A percentile compares a stretch with the other conserved stretches of the same genome.
Conservation (phyloP, 2,329 filamentous ascomycete species). For the Beauveria australis region DNA sequence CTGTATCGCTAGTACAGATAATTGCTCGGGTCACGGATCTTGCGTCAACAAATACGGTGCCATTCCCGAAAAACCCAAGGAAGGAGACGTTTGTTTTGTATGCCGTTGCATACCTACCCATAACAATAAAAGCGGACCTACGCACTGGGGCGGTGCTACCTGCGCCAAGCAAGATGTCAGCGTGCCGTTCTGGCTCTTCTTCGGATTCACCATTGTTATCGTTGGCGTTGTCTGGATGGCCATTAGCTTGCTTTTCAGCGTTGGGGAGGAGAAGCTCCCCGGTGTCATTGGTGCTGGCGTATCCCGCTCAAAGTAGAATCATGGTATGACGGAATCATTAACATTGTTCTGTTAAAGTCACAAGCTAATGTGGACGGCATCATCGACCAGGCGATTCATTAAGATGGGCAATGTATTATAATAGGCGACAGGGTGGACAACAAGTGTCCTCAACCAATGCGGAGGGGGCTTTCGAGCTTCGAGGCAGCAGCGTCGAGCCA, state of each 20-base stretch:
- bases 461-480: background rate
- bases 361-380: background rate
- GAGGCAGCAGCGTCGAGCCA: background rate
- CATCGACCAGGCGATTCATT: background rate
- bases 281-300: constrained; percentile 96
- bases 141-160: constrained; percentile 73
- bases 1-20: constrained; percentile 63
- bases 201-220: constrained; percentile 63
- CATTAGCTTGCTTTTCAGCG: constrained; percentile 70
- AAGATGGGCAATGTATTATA: constrained; percentile 1
- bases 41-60: constrained; percentile 59
- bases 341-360: background rate
- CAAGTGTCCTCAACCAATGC: background rate
- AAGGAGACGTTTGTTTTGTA: constrained; percentile 55
- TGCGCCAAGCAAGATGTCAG: constrained; percentile 92
- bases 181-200: constrained; percentile 80
- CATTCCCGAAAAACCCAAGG: constrained; percentile 17
- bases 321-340: background rate
- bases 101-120: constrained; percentile 65
- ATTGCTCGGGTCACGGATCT: constrained; percentile 73
- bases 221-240: constrained; percentile 60
- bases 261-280: constrained; percentile 81
- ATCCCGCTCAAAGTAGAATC: constrained; percentile 52
- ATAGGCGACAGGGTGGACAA: background rate
- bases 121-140: constrained; percentile 49